phyloP scores from a whole-genome alignment of 768 basidiomycete genomes.

The Leccinum barrowsii region DNA sequence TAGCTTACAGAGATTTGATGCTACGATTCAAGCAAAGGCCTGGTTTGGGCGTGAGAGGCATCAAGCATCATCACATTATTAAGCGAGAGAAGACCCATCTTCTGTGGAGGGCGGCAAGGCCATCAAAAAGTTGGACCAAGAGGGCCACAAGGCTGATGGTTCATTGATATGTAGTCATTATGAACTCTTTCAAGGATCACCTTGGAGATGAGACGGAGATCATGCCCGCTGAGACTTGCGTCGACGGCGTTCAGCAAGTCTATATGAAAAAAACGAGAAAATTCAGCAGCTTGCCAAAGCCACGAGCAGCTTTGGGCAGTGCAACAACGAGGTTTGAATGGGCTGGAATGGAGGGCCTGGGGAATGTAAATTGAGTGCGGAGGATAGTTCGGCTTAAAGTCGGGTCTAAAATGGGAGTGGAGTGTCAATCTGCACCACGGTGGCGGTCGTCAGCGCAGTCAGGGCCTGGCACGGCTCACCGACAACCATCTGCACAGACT shows the following conservation, averaged over 20 bases:
- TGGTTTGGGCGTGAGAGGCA: conserved; percentile 13
- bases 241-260: background rate
- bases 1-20: conserved; percentile 10
- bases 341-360: background rate
- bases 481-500: conserved; percentile 19
- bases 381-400: conserved; percentile 7
- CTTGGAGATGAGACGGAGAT: background rate
- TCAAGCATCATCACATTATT: background rate
- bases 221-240: background rate
- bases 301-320: background rate
- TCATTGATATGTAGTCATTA: background rate
- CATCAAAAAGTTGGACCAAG: background rate
- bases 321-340: background rate
- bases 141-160: conserved; percentile 9
- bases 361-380: background rate
- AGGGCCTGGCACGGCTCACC: conserved; percentile 25
- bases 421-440: conserved; percentile 18
- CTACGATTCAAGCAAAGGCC: background rate
- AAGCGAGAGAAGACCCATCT: conserved; percentile 12
- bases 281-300: background rate
- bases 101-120: background rate
- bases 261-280: background rate
- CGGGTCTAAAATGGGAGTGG: conserved; percentile 19
- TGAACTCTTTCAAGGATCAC: background rate
- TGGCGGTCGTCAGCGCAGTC: conserved; percentile 32